Base-by-base conservation (phyloP, 306 rosid genomes). In the Rosa chinensis region DNA sequence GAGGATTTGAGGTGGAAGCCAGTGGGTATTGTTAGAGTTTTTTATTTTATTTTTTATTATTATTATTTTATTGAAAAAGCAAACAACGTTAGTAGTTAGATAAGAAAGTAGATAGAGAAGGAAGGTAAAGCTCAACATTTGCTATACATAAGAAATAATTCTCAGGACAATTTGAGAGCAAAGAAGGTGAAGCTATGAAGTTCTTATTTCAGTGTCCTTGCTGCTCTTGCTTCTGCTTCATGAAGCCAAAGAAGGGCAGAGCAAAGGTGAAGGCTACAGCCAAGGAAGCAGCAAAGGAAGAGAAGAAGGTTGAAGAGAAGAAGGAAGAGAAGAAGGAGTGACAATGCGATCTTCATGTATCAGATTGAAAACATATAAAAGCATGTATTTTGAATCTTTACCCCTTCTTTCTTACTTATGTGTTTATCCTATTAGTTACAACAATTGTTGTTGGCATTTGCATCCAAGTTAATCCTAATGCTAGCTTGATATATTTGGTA, bases 121-220 rank as follows among this genome's bases (percentile, higher is more conserved):
- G 76, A 23, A 61, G 23, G 63, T 45, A 53, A 62, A 67, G 61
- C 8, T 17, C 43, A 40, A 23, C 72, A 53, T 73, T 59, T 37
- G 17, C 44, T 20, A 35, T 5, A 71, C 71, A 73, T 23, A 20
- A 23, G 17, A 28, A 66, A 66, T 18, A 66, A 39, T 76, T 63
- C 9, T 61, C 18, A 16, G 76, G 23, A 44, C 18, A 23, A 11
- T 39, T 48, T 73, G 52, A 23, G 80, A 76, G 61, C 43, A 37
- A 68, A 72, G 80, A 49, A 10, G 75, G 79, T 42, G 53, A 77
- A 77, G 69, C 25, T 10, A 89, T 89, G 92, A 89, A 89, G 87
- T 89, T 86, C 85, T 86, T 89, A 70, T 89, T 89, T 68, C 92
- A 89, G 81, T 89, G 92, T 64, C 92, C 92, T 0, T 89, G 90